These are phyloP conservation scores for Paulownia fortunei DNA, from an alignment of 257 asterid genomes.

Conservation along the genomic window DNA sequence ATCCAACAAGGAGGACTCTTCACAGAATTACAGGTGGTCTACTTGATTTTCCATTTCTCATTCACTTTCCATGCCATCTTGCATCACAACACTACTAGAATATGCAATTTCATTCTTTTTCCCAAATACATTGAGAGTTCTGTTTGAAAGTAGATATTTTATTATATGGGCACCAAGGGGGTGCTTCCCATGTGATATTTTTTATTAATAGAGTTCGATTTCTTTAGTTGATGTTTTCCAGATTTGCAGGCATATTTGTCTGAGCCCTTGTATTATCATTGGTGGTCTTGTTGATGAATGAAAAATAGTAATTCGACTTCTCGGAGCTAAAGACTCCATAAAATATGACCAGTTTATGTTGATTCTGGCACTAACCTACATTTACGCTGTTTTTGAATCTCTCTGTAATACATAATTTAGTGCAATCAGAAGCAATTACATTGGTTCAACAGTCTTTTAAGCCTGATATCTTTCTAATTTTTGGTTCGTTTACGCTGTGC, in stretches of 20 bases:
- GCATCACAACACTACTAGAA: too few relatives aligned
- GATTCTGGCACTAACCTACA: neutral
- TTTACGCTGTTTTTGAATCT: neutral
- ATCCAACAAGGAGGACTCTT: conserved; percentile 79
- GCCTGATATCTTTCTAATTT: neutral
- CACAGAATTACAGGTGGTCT: conserved; percentile 80
- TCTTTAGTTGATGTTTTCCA: neutral
- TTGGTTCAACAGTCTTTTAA: neutral
- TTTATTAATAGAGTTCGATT: neutral
- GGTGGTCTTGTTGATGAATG: conserved; percentile 21
- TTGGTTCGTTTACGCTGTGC: neutral
- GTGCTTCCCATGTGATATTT: neutral
- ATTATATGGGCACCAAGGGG: neutral
- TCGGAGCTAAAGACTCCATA: neutral
- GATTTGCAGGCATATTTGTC: neutral
- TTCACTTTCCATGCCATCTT: conserved; percentile 13
- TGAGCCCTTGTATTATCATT: neutral
- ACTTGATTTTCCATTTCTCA: conserved; percentile 20
- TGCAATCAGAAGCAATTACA: conserved; percentile 9
- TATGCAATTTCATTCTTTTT: conserved; percentile 4
- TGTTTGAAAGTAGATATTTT: neutral
- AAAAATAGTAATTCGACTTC: neutral
- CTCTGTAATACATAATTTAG: neutral
- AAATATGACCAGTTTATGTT: neutral
- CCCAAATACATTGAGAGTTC: neutral